Percentiles rank a stretch among this genome's conserved stretches.
Evolutionary conservation across 805 yeast genomes (phyloP).

Genomic region (Lachancea thermotolerans): DNA sequence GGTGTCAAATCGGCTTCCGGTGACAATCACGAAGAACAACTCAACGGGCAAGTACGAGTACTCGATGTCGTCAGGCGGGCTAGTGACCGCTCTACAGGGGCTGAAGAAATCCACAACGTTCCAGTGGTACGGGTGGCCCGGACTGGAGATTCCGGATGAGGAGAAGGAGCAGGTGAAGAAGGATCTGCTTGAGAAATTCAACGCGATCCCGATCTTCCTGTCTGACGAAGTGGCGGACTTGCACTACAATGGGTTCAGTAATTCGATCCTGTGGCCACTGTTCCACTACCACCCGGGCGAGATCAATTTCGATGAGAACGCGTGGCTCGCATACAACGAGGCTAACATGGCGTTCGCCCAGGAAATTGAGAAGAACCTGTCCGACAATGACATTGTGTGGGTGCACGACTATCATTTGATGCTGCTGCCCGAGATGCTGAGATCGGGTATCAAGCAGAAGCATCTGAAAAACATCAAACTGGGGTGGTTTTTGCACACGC

Average conservation of each 20-base stretch:
- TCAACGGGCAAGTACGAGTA: slow-evolving; percentile 64
- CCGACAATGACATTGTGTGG: slow-evolving; percentile 89
- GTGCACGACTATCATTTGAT: slow-evolving; percentile 87
- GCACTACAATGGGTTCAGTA: slow-evolving; percentile 93
- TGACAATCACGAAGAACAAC: slow-evolving; percentile 65
- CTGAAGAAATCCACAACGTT: slow-evolving; percentile 73
- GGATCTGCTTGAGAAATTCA: slow-evolving; percentile 71
- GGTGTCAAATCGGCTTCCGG: slow-evolving; percentile 92
- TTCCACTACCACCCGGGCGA: slow-evolving; percentile 99
- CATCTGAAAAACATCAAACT: slow-evolving; percentile 53
- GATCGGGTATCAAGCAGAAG: slow-evolving; percentile 47
- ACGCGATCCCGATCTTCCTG: slow-evolving; percentile 84
- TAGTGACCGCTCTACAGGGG: slow-evolving; percentile 93
- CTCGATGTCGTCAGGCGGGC: slow-evolving; percentile 93
- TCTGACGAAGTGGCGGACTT: slow-evolving; percentile 88
- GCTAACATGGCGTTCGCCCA: slow-evolving; percentile 82
- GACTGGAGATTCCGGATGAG: slow-evolving; percentile 72
- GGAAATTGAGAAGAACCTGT: slow-evolving; percentile 58
- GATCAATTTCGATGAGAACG: slow-evolving; percentile 93
- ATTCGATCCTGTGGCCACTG: slow-evolving; percentile 94
- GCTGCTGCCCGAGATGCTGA: slow-evolving; percentile 85
- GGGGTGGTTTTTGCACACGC: slow-evolving; percentile 95
- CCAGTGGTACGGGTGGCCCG: slow-evolving; percentile 99
- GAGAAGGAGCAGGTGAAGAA: slow-evolving; percentile 63
- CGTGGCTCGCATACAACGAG: slow-evolving; percentile 96